phyloP scores from a whole-genome alignment of 2,329 filamentous ascomycete species.

The Huntiella savannae region DNA sequence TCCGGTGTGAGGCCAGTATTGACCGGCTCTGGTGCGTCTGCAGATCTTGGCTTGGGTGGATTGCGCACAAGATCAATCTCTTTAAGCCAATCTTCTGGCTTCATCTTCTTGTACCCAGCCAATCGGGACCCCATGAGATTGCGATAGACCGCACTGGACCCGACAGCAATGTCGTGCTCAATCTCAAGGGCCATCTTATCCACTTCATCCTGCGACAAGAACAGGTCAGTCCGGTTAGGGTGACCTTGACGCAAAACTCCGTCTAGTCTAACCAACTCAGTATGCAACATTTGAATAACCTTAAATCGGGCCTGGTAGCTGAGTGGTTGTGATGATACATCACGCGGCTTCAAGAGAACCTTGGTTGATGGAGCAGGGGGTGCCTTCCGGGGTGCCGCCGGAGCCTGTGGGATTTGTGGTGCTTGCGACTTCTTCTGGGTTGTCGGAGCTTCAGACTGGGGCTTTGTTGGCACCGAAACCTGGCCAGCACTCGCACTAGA shows the following conservation, averaged over 20 bases:
- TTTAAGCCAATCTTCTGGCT: constrained; percentile 41
- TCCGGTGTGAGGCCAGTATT: constrained; percentile 47
- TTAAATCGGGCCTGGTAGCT: constrained; percentile 6
- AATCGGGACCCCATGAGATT: constrained; percentile 75
- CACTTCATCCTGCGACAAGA: constrained; percentile 45
- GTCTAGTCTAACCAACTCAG: constrained; percentile 7
- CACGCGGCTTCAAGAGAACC: constrained; percentile 3
- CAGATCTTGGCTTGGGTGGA: constrained; percentile 2
- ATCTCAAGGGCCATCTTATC: constrained; percentile 53
- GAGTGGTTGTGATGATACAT: constrained; percentile 1
- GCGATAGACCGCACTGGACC: constrained; percentile 52
- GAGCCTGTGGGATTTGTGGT: no score
- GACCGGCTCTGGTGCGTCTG: constrained; percentile 28
- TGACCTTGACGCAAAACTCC: constrained; percentile 4
- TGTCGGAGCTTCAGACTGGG: no score
- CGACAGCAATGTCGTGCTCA: constrained; percentile 55
- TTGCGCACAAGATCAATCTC: constrained; percentile 7
- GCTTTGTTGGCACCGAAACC: no score
- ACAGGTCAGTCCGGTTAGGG: constrained; percentile 18
- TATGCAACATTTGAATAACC: constrained; percentile 9
- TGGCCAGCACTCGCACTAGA: no score
- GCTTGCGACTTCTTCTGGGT: no score
- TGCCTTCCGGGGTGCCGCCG: background rate
- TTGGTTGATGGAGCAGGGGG: background rate
- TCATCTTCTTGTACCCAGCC: constrained; percentile 58